phyloP scores from a whole-genome alignment of 2,329 filamentous ascomycete species.

The Fusarium piperis region DNA sequence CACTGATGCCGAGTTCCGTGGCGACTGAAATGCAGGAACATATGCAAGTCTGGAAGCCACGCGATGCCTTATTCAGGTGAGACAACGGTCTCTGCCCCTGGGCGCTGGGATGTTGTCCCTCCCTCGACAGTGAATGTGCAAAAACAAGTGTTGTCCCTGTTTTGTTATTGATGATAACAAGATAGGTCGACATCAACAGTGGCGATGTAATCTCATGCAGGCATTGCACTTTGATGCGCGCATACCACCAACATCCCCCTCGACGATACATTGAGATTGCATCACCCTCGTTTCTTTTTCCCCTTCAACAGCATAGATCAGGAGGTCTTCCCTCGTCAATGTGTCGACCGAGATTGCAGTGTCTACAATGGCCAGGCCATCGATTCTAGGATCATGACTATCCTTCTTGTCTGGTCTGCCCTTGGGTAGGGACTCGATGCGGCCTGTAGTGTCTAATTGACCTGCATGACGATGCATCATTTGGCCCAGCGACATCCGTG shows the following conservation, averaged over 20 bases:
- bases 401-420: background rate
- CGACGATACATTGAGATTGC: background rate
- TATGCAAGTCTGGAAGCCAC: background rate
- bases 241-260: background rate
- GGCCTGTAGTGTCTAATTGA: background rate
- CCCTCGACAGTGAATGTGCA: background rate
- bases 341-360: background rate
- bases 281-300: background rate
- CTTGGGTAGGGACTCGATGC: background rate
- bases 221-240: background rate
- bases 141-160: slow-evolving; percentile 8
- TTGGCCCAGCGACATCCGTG: background rate
- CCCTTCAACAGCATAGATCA: background rate
- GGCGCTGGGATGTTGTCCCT: slow-evolving; percentile 15
- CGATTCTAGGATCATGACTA: background rate
- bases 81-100: slow-evolving; percentile 13
- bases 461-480: background rate
- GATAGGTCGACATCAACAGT: slow-evolving; percentile 1
- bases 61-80: background rate
- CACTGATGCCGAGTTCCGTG: background rate
- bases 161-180: slow-evolving; percentile 21
- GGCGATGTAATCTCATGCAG: background rate
- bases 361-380: background rate
- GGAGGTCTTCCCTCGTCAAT: background rate
- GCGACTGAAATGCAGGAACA: background rate